Percentiles rank a stretch among this genome's conserved stretches.
These are phyloP conservation scores for Thymus mandschuricus DNA, from an alignment of 257 asterid species.

Conservation along the genomic window DNA sequence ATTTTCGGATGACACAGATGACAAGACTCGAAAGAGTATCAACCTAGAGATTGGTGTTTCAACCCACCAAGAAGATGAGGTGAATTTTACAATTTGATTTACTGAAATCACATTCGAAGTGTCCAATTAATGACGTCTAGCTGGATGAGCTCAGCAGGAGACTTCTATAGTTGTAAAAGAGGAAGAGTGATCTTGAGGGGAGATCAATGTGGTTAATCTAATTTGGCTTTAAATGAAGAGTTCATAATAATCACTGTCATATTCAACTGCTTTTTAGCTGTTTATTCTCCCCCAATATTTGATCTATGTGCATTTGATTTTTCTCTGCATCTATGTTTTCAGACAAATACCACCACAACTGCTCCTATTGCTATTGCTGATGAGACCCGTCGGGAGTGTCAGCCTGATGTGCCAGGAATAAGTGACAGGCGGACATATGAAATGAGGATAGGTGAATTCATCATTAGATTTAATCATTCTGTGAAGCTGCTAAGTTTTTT, in stretches of 20 bases:
- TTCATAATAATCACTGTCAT: not conserved
- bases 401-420: slow-evolving; percentile 58
- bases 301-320: slow-evolving; percentile 28
- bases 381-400: slow-evolving; percentile 48
- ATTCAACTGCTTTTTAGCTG: slow-evolving; percentile 26
- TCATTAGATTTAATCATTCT: slow-evolving; percentile 24
- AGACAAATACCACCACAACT: slow-evolving; percentile 49
- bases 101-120: not conserved
- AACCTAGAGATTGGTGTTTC: slow-evolving; percentile 64
- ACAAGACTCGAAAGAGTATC: slow-evolving; percentile 61
- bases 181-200: slow-evolving; percentile 20
- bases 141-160: not conserved
- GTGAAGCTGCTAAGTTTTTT: not conserved
- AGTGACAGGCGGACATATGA: slow-evolving; percentile 46
- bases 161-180: slow-evolving; percentile 3
- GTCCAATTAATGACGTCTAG: slow-evolving; percentile 4
- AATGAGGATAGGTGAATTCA: slow-evolving; percentile 49
- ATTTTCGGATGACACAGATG: slow-evolving; percentile 96
- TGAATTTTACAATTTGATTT: slow-evolving; percentile 32
- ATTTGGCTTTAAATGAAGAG: not conserved
- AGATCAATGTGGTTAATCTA: slow-evolving; percentile 13
- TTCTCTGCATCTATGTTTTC: slow-evolving; percentile 36
- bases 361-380: slow-evolving; percentile 46
- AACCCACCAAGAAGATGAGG: slow-evolving; percentile 72
- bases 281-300: slow-evolving; percentile 34